These are phyloP conservation scores for Leccinum obscurum DNA, from an alignment of 768 basidiomycete species.

Conservation along the genomic window DNA sequence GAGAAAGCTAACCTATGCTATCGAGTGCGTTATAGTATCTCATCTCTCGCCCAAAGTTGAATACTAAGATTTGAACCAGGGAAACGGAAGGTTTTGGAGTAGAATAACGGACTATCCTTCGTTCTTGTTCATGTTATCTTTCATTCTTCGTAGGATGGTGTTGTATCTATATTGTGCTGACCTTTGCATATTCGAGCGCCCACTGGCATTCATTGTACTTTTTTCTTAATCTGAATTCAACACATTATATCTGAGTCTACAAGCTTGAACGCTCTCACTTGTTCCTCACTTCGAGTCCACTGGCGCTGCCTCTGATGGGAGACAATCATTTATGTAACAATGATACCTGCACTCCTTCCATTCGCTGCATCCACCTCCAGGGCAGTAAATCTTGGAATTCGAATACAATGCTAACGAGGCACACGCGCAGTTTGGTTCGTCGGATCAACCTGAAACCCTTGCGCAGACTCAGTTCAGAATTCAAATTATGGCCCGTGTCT, in stretches of 20 bases:
- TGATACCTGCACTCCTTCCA: no score
- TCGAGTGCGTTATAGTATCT: constrained; percentile 56
- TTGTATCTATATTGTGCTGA: constrained; percentile 20
- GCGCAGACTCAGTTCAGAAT: no score
- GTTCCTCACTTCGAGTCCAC: not conserved
- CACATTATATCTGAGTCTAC: not conserved
- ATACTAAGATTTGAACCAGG: constrained; percentile 37
- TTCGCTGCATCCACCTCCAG: no score
- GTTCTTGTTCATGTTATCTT: constrained; percentile 8
- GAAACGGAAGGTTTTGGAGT: constrained; percentile 79
- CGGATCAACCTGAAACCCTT: not conserved
- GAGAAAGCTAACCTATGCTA: constrained; percentile 80
- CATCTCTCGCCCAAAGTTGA: not conserved
- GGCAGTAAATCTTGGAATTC: not conserved
- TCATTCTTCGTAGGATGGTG: not conserved
- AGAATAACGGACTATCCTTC: constrained; percentile 38
- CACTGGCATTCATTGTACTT: not conserved
- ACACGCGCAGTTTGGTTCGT: not conserved
- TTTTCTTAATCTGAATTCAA: not conserved
- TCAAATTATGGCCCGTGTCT: no score
- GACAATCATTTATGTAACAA: no score
- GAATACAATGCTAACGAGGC: not conserved
- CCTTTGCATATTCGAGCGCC: constrained; percentile 1
- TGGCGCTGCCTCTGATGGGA: no score
- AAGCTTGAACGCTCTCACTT: not conserved